phyloP scores from a whole-genome alignment of 768 basidiomycete species.

The Leccinum disarticulatum region DNA sequence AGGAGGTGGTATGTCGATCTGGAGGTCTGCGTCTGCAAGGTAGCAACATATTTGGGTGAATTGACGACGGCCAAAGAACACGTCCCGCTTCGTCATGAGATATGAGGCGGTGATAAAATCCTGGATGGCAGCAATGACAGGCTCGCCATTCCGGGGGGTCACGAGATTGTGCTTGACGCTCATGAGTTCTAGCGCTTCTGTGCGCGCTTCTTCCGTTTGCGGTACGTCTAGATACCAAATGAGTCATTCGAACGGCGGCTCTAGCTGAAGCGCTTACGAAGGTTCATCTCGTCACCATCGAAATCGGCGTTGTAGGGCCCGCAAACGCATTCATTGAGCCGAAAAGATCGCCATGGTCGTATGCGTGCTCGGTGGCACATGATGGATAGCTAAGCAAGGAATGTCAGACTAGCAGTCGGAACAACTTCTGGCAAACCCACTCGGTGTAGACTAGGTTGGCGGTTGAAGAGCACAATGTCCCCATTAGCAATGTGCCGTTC shows the following conservation, averaged over 20 bases:
- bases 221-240: conserved; percentile 72
- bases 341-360: conserved; percentile 95
- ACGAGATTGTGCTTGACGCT: conserved; percentile 95
- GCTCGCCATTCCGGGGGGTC: conserved; percentile 97
- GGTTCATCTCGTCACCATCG: conserved; percentile 99
- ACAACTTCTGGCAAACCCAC: conserved; percentile 35
- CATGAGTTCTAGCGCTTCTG: conserved; percentile 97
- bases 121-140: conserved; percentile 98
- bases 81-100: conserved; percentile 89
- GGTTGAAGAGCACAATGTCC: conserved; percentile 96
- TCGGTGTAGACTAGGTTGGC: conserved; percentile 97
- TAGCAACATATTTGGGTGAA: conserved; percentile 98
- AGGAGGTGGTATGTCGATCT: conserved; percentile 95
- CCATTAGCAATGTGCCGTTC: conserved; percentile 95
- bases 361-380: conserved; percentile 99
- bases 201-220: conserved; percentile 97
- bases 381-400: conserved; percentile 74
- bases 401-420: conserved; percentile 4
- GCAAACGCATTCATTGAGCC: conserved; percentile 98
- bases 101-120: conserved; percentile 99
- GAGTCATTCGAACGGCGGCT: background rate
- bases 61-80: conserved; percentile 89
- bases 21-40: conserved; percentile 84
- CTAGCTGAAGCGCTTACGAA: conserved; percentile 59
- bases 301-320: conserved; percentile 99